Conservation (phyloP, 2,329 filamentous ascomycete species). For the Teratosphaeria destructans region DNA sequence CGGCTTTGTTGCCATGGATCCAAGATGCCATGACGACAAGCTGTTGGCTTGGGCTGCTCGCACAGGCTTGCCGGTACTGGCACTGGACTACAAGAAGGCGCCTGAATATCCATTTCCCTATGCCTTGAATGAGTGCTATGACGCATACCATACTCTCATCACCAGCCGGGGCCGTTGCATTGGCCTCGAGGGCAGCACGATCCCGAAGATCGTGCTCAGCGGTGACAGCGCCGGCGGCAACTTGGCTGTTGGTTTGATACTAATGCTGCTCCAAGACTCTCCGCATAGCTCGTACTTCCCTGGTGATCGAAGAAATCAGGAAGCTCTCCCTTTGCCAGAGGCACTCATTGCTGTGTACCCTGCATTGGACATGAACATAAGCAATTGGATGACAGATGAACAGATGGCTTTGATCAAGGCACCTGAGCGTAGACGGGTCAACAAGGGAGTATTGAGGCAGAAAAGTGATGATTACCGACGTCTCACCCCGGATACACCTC, state of each 20-base stretch:
- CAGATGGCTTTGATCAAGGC: conserved; percentile 92
- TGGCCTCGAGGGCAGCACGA: conserved; percentile 56
- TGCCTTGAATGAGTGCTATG: conserved; percentile 77
- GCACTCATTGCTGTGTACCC: conserved; percentile 84
- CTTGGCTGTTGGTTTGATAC: conserved; percentile 64
- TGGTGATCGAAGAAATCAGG: conserved; percentile 32
- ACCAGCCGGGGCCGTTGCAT: conserved; percentile 63
- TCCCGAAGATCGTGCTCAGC: conserved; percentile 60
- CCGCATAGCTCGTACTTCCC: conserved; percentile 26
- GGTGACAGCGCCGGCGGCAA: conserved; percentile 80
- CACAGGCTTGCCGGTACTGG: conserved; percentile 78
- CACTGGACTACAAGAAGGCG: conserved; percentile 81
- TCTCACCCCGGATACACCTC: conserved; percentile 69
- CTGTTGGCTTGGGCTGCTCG: conserved; percentile 85
- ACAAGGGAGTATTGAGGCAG: conserved; percentile 64
- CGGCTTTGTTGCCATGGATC: conserved; percentile 93
- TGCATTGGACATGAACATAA: conserved; percentile 89
- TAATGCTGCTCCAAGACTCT: conserved; percentile 75
- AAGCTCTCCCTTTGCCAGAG: conserved; percentile 52
- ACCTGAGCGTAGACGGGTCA: conserved; percentile 64
- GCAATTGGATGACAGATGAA: conserved; percentile 98
- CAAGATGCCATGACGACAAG: conserved; percentile 89
- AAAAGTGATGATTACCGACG: conserved; percentile 86
- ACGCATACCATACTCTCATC: conserved; percentile 68
- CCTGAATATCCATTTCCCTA: conserved; percentile 79